These are phyloP conservation scores for Malassezia sp. DNA, from an alignment of 1,284 basidiomycete genomes.

Conservation along the genomic window DNA sequence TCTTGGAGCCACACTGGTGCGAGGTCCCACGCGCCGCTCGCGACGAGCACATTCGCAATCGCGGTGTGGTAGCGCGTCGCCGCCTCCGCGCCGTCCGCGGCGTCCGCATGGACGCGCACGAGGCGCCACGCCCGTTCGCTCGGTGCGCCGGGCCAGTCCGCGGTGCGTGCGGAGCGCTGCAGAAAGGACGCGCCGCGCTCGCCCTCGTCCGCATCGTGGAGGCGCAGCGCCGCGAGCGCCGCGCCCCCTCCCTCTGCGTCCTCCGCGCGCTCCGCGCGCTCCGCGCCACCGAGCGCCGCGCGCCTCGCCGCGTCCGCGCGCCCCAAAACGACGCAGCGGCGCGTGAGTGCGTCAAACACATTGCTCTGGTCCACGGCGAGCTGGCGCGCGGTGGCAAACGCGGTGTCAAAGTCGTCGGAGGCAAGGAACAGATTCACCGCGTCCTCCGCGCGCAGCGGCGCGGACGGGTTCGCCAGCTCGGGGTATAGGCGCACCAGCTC, in stretches of 20 bases:
- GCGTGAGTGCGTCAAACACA: slow-evolving; percentile 66
- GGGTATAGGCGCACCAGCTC: slow-evolving; percentile 60
- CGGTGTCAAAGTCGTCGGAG: slow-evolving; percentile 65
- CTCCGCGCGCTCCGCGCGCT: slow-evolving; percentile 7
- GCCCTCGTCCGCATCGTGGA: slow-evolving; percentile 11
- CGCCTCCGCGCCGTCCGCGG: slow-evolving; percentile 51
- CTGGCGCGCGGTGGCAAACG: slow-evolving; percentile 64
- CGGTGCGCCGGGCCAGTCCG: slow-evolving; percentile 69
- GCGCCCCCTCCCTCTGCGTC: not conserved
- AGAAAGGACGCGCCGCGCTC: slow-evolving; percentile 27
- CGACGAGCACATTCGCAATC: slow-evolving; percentile 50
- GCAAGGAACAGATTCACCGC: slow-evolving; percentile 72
- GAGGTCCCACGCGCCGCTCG: slow-evolving; percentile 56
- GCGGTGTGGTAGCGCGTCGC: slow-evolving; percentile 10
- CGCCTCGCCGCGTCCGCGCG: not conserved
- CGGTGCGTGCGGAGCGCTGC: slow-evolving; percentile 25
- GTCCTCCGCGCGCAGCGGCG: slow-evolving; percentile 47
- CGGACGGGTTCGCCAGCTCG: slow-evolving; percentile 47
- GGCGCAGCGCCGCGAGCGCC: not conserved
- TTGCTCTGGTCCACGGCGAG: slow-evolving; percentile 76
- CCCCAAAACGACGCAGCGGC: slow-evolving; percentile 56
- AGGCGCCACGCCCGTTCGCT: slow-evolving; percentile 77
- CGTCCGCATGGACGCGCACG: slow-evolving; percentile 63
- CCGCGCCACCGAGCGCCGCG: slow-evolving; percentile 2
- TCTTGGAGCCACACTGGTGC: slow-evolving; percentile 73